Conservation (phyloP, 768 basidiomycete species). For the Kwoniella europaea region DNA sequence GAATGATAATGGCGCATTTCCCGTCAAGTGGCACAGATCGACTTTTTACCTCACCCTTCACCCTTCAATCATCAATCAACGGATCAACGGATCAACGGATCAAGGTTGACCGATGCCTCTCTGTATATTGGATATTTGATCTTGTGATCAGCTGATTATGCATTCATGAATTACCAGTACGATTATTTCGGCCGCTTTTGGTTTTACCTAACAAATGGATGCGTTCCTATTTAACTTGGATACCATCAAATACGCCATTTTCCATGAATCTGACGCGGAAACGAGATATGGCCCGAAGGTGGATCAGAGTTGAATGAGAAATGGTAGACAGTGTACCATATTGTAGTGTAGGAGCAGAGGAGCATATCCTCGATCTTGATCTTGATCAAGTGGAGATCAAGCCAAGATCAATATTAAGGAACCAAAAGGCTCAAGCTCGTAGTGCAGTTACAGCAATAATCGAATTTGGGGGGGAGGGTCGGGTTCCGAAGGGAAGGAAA, state of each 20-base stretch:
- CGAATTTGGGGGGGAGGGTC: too few relatives aligned
- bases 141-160: background rate
- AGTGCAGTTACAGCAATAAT: too few relatives aligned
- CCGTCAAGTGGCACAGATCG: background rate
- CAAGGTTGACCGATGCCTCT: background rate
- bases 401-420: background rate
- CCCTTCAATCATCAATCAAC: background rate
- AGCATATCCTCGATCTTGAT: background rate
- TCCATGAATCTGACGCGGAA: too few relatives aligned
- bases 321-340: too few relatives aligned
- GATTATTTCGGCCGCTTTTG: too few relatives aligned
- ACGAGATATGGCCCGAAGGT: too few relatives aligned
- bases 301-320: too few relatives aligned
- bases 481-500: background rate
- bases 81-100: background rate
- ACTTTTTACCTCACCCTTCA: background rate
- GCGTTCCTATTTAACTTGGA: too few relatives aligned
- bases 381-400: background rate
- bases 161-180: too few relatives aligned
- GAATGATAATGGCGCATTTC: background rate
- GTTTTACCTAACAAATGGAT: too few relatives aligned
- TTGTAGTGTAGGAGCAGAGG: too few relatives aligned
- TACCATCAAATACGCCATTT: too few relatives aligned
- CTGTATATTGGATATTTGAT: background rate
- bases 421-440: background rate